These are phyloP conservation scores for Epithele typhae DNA, from an alignment of 768 basidiomycete genomes.

Conservation along the genomic window DNA sequence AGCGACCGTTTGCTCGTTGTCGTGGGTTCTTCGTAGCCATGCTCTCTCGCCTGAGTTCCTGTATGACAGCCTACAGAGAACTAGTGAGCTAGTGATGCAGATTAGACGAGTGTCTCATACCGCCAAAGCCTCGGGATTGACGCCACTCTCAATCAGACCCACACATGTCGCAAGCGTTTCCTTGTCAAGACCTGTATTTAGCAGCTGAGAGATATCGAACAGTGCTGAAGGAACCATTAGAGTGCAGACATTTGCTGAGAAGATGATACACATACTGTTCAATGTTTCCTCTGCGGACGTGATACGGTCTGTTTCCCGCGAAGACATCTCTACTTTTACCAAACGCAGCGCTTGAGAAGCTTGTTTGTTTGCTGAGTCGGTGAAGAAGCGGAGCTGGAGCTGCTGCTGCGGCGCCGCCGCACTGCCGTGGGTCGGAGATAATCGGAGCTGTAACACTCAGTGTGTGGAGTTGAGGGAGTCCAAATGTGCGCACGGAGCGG, in stretches of 20 bases:
- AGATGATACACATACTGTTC: conserved; percentile 6
- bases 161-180: conserved; percentile 91
- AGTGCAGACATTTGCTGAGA: neutral
- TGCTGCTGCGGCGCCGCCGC: too few species aligned
- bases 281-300: conserved; percentile 13
- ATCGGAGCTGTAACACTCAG: too few species aligned
- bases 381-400: too few species aligned
- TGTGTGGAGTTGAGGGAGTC: too few species aligned
- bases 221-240: conserved; percentile 48
- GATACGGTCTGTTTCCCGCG: conserved; percentile 9
- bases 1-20: conserved; percentile 10
- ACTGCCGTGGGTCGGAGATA: neutral
- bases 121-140: conserved; percentile 88
- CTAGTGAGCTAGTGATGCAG: neutral
- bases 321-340: conserved; percentile 4
- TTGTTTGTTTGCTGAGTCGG: too few species aligned
- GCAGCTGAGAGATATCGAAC: conserved; percentile 81
- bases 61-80: conserved; percentile 65
- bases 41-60: conserved; percentile 75
- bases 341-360: too few species aligned
- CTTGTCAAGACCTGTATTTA: conserved; percentile 86
- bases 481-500: too few species aligned
- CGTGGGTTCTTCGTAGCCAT: conserved; percentile 34
- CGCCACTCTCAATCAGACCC: conserved; percentile 87
- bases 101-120: conserved; percentile 46